Base-by-base conservation (phyloP, 257 asterid genomes). In the Nicotiana benthamiana region DNA sequence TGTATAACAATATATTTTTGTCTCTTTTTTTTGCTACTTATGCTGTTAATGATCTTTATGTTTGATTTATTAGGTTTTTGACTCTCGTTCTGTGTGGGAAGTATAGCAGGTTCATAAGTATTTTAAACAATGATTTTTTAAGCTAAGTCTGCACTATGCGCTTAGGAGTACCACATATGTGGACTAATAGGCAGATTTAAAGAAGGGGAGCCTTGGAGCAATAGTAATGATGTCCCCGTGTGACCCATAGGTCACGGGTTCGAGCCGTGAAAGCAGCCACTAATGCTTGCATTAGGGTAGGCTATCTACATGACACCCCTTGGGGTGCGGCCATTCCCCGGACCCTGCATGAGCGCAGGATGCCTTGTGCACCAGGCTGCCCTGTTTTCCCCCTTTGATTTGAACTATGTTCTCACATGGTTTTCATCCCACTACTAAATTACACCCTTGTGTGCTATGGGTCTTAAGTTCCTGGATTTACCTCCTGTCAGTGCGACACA, bases 1-100 rank as follows among this genome's bases (percentile, higher is more conserved):
- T 88, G 92, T 53, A 10, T 18, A 32, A 65, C 26, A 18, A 72
- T 46, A 63, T 17, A 20, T 20, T 65, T 40, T 65, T 53, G 13
- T 9, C 22, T 59, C 34, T 17, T 28, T 51, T 11, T 48, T 8
- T 40, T 53, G 22, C 28, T 77, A 16, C 60, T 79, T 32, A 48
- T 24, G 40, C 30, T 24, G 16, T 72, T 72, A 72, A 48, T 72
- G 60, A 22, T 8, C 11, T 72, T 9, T 43, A 9, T 18, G 18
- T 51, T 79, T 9, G 75, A 43, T 60, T 78, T 34, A 2, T 0
- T 13, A 54, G 5, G 59, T 6, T 70, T 72, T 1, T 20, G 20
- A 68, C 32, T 68, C 30, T 46, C 22, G 40, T 46, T 46, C 15
- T 46, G 1, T 72, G 60, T 13, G 60, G 78, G 26, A 54, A 72